These are phyloP conservation scores for Hapsidospora chrysogenum DNA, from an alignment of 495 filamentous ascomycete species.

Conservation along the genomic window DNA sequence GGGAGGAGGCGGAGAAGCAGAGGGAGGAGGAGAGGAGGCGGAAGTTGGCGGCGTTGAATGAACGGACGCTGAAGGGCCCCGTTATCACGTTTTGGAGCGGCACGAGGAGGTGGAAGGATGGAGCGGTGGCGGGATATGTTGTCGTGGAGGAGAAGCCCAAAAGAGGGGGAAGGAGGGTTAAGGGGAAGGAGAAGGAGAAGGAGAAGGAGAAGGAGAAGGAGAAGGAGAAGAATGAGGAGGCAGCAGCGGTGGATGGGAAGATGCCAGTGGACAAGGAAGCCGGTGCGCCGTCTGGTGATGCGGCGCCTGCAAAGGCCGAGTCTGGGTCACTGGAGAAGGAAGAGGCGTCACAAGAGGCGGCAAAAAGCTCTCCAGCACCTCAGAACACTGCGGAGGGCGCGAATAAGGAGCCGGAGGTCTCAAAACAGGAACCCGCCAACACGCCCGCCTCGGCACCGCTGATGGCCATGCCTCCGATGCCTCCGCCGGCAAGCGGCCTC, in stretches of 20 bases:
- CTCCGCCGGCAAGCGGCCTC: conserved; percentile 18
- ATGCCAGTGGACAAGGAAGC: conserved; percentile 7
- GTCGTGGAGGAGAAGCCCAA: conserved; percentile 52
- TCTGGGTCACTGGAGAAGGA: too few relatives aligned
- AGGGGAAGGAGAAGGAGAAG: conserved; percentile 35
- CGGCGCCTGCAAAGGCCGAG: too few relatives aligned
- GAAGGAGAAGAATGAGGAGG: conserved; percentile 4
- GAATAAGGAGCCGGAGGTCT: too few relatives aligned
- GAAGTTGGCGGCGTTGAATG: conserved; percentile 71
- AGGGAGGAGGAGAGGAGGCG: conserved; percentile 66
- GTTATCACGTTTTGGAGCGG: conserved; percentile 92
- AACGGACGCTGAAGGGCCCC: conserved; percentile 70
- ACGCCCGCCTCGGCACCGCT: too few relatives aligned
- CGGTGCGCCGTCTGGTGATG: conserved; percentile 6
- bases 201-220: conserved; percentile 11
- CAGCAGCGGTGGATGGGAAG: not conserved
- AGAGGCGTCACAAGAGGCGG: too few relatives aligned
- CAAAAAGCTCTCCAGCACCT: too few relatives aligned
- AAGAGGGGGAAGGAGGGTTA: conserved; percentile 52
- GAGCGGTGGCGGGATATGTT: conserved; percentile 47
- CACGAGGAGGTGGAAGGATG: conserved; percentile 23
- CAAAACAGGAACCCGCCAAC: too few relatives aligned
- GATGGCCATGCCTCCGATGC: conserved; percentile 6
- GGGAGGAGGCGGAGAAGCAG: conserved; percentile 82
- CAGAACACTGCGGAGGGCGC: too few relatives aligned